Base-by-base conservation (phyloP, 1,284 basidiomycete species). In the Anthracocystis panici-leucophaei region DNA sequence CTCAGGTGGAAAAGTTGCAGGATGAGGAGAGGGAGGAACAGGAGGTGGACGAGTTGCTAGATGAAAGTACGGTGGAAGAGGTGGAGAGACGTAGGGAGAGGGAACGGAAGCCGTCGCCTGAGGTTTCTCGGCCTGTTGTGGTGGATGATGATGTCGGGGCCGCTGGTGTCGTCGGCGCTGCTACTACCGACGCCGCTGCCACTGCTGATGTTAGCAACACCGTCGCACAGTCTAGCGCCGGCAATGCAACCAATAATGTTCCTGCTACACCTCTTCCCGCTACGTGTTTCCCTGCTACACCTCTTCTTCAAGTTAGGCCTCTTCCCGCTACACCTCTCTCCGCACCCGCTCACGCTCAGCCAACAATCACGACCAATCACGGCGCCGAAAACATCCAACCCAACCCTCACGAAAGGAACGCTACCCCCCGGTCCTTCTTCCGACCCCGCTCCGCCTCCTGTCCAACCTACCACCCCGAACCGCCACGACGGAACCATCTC, bases 31-130 rank as follows among this genome's bases (percentile, higher is more conserved):
- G 38, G 1, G 16, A 29, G 18, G 42, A 54, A 25, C n/a, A 20
- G 9, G 57, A 58, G 21, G 56, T 48, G 33, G 42, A 49, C 8
- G 63, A 65, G 8, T 25, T 55, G 56, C 27, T 14, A 12, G 40
- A 16, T 41, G 33, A 56, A 11, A 14, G n/a, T 40, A 31, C 14
- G 16, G 23, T 16, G 6, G 35, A 9, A 14, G 50, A 31, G 31
- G 5, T 7, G 2, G 29, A 14, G 35, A 33, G 35, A 12, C 35
- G 7, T 29, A 20, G 20, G 20, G 33, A 23, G 50, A 16, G 29
- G 6, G 25, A 18, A 10, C n/a, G 29, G 49, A 18, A 7, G 14
- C n/a, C 35, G 2, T 12, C 48, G 16, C 12, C 27, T 10, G 29
- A 49, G 18, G 35, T 16, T 10, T 5, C 11, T 33, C 31, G 2